Evolutionary conservation across 2,329 filamentous ascomycete genomes (phyloP).

Genomic region (Magnaporthiopsis incrustans): DNA sequence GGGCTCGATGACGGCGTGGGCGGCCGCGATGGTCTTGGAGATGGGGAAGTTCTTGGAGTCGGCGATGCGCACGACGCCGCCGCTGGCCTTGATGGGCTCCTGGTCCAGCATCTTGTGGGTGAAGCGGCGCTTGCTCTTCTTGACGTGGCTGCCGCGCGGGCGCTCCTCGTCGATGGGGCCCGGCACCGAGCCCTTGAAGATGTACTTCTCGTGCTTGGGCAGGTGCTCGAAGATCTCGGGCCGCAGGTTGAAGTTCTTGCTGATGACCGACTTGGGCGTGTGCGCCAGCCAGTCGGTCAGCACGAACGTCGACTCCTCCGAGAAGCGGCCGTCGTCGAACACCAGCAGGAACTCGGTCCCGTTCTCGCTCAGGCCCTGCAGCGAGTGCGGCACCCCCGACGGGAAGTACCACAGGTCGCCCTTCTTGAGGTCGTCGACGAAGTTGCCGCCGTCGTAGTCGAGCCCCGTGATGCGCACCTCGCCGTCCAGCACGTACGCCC

Average conservation of each 20-base stretch:
- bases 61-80: conserved; percentile 64
- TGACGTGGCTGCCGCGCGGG: conserved; percentile 51
- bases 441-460: conserved; percentile 67
- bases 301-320: conserved; percentile 60
- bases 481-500: conserved; percentile 67
- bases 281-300: conserved; percentile 68
- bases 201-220: conserved; percentile 63
- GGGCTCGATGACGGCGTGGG: conserved; percentile 62
- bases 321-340: conserved; percentile 43
- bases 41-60: conserved; percentile 71
- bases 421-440: conserved; percentile 67
- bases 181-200: conserved; percentile 63
- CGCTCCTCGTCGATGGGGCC: conserved; percentile 58
- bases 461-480: conserved; percentile 64
- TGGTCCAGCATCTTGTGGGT: conserved; percentile 66
- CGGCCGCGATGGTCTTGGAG: conserved; percentile 65
- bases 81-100: conserved; percentile 55
- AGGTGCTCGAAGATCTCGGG: conserved; percentile 63
- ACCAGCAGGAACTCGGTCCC: conserved; percentile 44
- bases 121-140: conserved; percentile 60
- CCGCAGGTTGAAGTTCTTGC: conserved; percentile 67
- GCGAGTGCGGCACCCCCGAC: conserved; percentile 66
- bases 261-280: conserved; percentile 62
- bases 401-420: conserved; percentile 81
- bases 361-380: conserved; percentile 62